These are phyloP conservation scores for Melanomma pulvis-pyrius DNA, from an alignment of 495 filamentous ascomycete species.

Conservation along the genomic window DNA sequence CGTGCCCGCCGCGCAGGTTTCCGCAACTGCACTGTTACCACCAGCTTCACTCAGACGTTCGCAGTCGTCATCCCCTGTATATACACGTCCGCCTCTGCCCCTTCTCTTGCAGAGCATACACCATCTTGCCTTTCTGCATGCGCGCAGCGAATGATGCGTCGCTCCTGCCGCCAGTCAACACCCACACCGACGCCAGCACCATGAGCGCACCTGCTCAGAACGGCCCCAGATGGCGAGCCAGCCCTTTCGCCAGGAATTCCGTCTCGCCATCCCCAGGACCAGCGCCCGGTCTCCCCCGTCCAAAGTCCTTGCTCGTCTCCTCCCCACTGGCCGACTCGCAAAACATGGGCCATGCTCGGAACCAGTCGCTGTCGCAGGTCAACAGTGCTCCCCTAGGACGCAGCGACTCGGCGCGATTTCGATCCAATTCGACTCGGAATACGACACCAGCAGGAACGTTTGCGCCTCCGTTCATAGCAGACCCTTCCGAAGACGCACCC, in stretches of 20 bases:
- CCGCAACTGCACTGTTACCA: constrained; percentile 12
- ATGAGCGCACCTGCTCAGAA: constrained; percentile 50
- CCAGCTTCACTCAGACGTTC: constrained; percentile 2
- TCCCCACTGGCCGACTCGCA: constrained; percentile 53
- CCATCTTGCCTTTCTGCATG: background rate
- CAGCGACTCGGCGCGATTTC: constrained; percentile 51
- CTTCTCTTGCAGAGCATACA: background rate
- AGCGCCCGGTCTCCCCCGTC: constrained; percentile 56
- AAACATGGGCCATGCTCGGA: constrained; percentile 56
- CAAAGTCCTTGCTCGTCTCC: constrained; percentile 72
- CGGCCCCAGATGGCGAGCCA: constrained; percentile 63
- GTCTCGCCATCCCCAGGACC: constrained; percentile 64
- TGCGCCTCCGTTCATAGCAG: constrained; percentile 93
- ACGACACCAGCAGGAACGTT: constrained; percentile 72
- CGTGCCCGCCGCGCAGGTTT: background rate
- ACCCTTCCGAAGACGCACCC: constrained; percentile 65
- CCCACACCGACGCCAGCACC: constrained; percentile 28
- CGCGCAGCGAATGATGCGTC: constrained; percentile 6
- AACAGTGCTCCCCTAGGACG: constrained; percentile 39
- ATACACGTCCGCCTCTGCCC: constrained; percentile 15
- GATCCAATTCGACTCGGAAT: constrained; percentile 64
- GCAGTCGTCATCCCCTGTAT: constrained; percentile 16
- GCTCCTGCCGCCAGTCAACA: background rate
- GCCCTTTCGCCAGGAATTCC: constrained; percentile 70
- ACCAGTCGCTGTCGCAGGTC: constrained; percentile 60